Conservation (phyloP, 202 grass and related monocot species). For the Saccharum hybrid region DNA sequence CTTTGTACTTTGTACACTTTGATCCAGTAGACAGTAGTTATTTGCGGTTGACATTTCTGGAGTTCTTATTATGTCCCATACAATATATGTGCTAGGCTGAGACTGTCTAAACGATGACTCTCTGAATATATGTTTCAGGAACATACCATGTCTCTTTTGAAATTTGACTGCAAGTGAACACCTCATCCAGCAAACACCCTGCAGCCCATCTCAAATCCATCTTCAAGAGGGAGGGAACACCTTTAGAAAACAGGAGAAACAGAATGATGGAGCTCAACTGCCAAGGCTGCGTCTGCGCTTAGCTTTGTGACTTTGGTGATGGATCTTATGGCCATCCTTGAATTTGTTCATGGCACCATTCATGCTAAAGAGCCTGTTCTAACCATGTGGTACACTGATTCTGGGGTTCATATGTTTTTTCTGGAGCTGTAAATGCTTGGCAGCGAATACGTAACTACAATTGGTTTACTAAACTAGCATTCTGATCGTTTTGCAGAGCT, state of each 20-base stretch:
- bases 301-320: not conserved
- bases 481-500: constrained; percentile 6
- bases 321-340: not conserved
- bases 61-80: not conserved
- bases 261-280: constrained; percentile 4
- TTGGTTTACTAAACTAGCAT: not conserved
- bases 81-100: not conserved
- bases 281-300: constrained; percentile 9
- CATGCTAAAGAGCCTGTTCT: not conserved
- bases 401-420: not conserved
- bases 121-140: constrained; percentile 14
- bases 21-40: not conserved
- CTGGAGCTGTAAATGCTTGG: not conserved
- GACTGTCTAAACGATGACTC: constrained; percentile 1
- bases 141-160: not conserved
- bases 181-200: not conserved
- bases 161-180: constrained; percentile 1
- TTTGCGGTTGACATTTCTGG: constrained; percentile 1
- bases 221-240: not conserved
- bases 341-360: not conserved
- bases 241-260: constrained; percentile 3
- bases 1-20: not conserved
- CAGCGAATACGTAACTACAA: not conserved
- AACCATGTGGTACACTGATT: not conserved
- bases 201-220: constrained; percentile 12